Evolutionary conservation across 345 rosid species (phyloP).

Genomic region (Kandelia obovata): DNA sequence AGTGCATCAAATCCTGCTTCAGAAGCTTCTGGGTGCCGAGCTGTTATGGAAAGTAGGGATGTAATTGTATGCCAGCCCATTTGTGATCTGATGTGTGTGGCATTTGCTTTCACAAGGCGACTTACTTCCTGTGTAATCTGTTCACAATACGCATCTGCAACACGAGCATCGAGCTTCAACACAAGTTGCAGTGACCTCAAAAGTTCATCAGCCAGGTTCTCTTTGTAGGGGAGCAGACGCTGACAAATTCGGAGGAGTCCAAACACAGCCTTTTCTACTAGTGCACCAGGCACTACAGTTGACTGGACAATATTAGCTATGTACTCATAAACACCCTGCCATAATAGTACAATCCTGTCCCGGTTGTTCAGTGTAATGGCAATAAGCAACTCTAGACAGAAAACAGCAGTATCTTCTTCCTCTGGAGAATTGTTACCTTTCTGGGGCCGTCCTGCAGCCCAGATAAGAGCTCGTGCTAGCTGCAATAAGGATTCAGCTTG

Average conservation of each 20-base stretch:
- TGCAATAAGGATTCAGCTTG: slow-evolving; percentile 91
- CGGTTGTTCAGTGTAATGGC: slow-evolving; percentile 95
- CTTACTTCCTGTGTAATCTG: slow-evolving; percentile 92
- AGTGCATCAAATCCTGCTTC: slow-evolving; percentile 90
- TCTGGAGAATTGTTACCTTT: slow-evolving; percentile 89
- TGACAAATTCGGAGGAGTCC: slow-evolving; percentile 97
- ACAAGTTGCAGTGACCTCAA: slow-evolving; percentile 95
- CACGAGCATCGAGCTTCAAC: slow-evolving; percentile 95
- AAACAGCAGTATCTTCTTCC: slow-evolving; percentile 99
- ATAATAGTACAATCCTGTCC: slow-evolving; percentile 85
- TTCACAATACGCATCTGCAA: slow-evolving; percentile 96
- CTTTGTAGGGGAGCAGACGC: slow-evolving; percentile 94
- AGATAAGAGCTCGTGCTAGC: slow-evolving; percentile 89
- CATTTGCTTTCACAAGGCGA: slow-evolving; percentile 95
- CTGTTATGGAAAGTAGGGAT: slow-evolving; percentile 87
- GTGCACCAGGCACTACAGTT: slow-evolving; percentile 84
- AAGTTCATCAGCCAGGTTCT: slow-evolving; percentile 95
- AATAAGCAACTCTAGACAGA: slow-evolving; percentile 92
- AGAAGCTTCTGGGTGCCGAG: slow-evolving; percentile 96
- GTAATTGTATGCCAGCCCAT: slow-evolving; percentile 94
- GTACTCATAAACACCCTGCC: slow-evolving; percentile 99
- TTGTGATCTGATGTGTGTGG: slow-evolving; percentile 84
- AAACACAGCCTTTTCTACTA: slow-evolving; percentile 95
- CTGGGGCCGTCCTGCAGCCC: slow-evolving; percentile 97
- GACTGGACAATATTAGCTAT: slow-evolving; percentile 96